Conservation (phyloP, 2,329 filamentous ascomycete species). For the Penicillium crustosum region DNA sequence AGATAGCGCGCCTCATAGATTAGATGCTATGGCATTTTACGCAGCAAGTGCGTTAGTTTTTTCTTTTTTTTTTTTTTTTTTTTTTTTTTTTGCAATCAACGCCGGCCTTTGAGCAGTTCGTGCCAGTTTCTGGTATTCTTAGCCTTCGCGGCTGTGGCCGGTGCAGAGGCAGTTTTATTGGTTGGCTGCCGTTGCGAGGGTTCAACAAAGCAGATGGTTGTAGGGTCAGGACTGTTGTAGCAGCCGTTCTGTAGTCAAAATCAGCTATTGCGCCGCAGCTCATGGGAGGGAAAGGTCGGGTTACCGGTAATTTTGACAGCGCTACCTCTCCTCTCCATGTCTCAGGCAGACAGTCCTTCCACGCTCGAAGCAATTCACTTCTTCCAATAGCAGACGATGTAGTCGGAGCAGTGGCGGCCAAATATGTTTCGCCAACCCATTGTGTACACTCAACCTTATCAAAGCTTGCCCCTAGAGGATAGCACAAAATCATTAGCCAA, state of each 20-base stretch:
- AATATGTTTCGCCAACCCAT: conserved; percentile 44
- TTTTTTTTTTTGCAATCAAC: conserved; percentile 21
- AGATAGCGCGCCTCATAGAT: conserved; percentile 22
- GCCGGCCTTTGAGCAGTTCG: conserved; percentile 42
- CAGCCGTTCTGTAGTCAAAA: conserved; percentile 27
- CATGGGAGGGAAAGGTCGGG: background rate
- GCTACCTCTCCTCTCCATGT: conserved; percentile 40
- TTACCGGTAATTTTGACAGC: conserved; percentile 36
- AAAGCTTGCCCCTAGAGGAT: conserved; percentile 39
- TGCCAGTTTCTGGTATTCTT: conserved; percentile 46
- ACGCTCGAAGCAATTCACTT: conserved; percentile 38
- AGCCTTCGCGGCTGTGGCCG: conserved; percentile 24
- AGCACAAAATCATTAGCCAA: background rate
- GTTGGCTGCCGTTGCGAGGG: conserved; percentile 31
- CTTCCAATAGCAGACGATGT: conserved; percentile 31
- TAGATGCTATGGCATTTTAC: conserved; percentile 9
- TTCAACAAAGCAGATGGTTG: conserved; percentile 39
- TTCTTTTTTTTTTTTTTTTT: background rate
- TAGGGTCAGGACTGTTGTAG: conserved; percentile 37
- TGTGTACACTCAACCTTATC: conserved; percentile 35
- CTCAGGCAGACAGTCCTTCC: conserved; percentile 48
- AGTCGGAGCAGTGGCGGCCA: conserved; percentile 40
- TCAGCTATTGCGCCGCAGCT: background rate
- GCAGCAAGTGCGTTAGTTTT: conserved; percentile 3
- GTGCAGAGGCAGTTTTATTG: conserved; percentile 27